Evolutionary conservation across 2,329 filamentous ascomycete genomes (phyloP).

Genomic region (Sclerotinia subarctica): DNA sequence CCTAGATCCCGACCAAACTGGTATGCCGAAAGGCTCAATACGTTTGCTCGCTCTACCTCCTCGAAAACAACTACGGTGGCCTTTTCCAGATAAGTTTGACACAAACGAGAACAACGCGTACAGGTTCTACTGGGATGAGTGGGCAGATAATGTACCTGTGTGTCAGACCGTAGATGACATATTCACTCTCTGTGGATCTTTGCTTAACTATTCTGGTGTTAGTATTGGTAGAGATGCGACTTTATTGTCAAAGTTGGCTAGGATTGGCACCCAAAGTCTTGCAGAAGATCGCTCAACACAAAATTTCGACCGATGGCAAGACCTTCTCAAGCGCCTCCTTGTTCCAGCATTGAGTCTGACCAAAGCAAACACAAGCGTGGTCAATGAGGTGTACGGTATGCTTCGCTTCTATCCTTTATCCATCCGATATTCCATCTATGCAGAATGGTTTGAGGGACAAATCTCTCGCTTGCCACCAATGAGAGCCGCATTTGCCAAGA

Average conservation of each 20-base stretch:
- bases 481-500: constrained; percentile 71
- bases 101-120: constrained; percentile 74
- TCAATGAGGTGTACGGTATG: constrained; percentile 83
- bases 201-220: constrained; percentile 82
- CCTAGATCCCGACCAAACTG: constrained; percentile 60
- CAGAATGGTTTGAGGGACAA: constrained; percentile 84
- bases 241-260: constrained; percentile 76
- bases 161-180: constrained; percentile 90
- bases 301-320: constrained; percentile 78
- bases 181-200: constrained; percentile 77
- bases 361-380: constrained; percentile 76
- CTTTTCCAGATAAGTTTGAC: constrained; percentile 74
- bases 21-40: constrained; percentile 66
- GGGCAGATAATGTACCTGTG: constrained; percentile 87
- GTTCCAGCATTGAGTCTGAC: constrained; percentile 85
- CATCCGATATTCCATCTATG: constrained; percentile 82
- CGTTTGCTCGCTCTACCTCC: constrained; percentile 56
- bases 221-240: constrained; percentile 82
- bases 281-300: constrained; percentile 63
- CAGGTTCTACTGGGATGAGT: constrained; percentile 96
- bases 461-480: constrained; percentile 76
- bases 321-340: constrained; percentile 78
- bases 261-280: constrained; percentile 77
- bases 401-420: constrained; percentile 74
- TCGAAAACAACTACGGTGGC: constrained; percentile 76